These are phyloP conservation scores for Fusarium miscanthi DNA, from an alignment of 2,329 filamentous ascomycete species.

Conservation along the genomic window DNA sequence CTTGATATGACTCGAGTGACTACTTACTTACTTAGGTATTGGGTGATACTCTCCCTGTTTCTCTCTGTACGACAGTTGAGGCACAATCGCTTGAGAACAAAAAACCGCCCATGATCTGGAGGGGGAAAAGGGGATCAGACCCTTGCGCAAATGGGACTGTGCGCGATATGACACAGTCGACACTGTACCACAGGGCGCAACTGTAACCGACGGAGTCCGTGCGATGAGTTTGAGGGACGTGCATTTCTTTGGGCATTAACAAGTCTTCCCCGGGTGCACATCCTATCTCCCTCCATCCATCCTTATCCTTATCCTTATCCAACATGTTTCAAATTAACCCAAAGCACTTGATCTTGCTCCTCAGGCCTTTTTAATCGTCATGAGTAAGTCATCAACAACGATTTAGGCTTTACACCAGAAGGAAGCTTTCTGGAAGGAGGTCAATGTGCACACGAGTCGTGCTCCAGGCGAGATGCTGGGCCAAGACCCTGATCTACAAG, in stretches of 20 bases:
- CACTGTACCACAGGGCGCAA: slow-evolving; percentile 26
- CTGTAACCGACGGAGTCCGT: slow-evolving; percentile 26
- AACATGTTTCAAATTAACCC: slow-evolving; percentile 46
- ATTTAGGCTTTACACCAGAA: not conserved
- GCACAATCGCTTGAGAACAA: not conserved
- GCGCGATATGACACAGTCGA: slow-evolving; percentile 5
- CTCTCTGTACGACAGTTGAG: not conserved
- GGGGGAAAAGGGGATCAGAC: slow-evolving; percentile 30
- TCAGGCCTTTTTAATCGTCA: not conserved
- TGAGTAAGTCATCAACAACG: not conserved
- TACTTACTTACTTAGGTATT: not conserved
- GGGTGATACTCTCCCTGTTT: not conserved
- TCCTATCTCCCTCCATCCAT: not conserved
- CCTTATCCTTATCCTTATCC: not conserved
- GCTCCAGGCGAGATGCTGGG: not conserved
- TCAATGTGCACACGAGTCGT: slow-evolving; percentile 19
- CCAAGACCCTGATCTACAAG: slow-evolving; percentile 25
- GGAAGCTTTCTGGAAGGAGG: slow-evolving; percentile 17
- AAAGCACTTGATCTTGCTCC: slow-evolving; percentile 10
- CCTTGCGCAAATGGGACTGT: slow-evolving; percentile 16
- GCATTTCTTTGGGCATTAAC: slow-evolving; percentile 37
- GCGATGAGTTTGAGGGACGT: slow-evolving; percentile 28
- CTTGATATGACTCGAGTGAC: not conserved
- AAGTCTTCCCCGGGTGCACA: slow-evolving; percentile 11
- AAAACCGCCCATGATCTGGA: slow-evolving; percentile 7